A percentile compares a stretch with the other conserved stretches of the same genome.
Conservation (phyloP, 2,329 filamentous ascomycete genomes). For the Fusarium protoensiforme region DNA sequence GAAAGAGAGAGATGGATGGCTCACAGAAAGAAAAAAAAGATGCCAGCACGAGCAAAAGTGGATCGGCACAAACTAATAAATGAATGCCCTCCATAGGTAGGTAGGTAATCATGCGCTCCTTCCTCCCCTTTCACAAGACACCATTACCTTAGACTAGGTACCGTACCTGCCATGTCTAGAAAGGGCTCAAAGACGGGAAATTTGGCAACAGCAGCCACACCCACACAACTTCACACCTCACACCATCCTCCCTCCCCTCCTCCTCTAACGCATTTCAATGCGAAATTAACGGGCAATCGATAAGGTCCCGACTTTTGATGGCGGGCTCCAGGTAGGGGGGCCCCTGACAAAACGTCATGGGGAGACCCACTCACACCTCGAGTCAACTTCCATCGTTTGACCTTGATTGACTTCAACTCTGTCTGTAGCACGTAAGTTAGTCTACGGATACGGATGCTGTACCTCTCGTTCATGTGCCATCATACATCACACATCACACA, state of each 20-base stretch:
- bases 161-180: neutral
- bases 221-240: neutral
- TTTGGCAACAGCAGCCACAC: neutral
- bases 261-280: conserved; percentile 2
- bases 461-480: conserved; percentile 17
- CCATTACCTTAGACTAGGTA: neutral
- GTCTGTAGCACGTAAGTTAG: neutral
- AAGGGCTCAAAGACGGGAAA: neutral
- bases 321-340: neutral
- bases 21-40: conserved; percentile 20
- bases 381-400: neutral
- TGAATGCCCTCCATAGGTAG: neutral
- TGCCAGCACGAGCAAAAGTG: conserved; percentile 33
- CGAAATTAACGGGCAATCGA: conserved; percentile 19
- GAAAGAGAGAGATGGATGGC: conserved; percentile 15
- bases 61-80: conserved; percentile 16
- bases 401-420: neutral
- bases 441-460: neutral
- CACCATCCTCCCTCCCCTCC: neutral
- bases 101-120: neutral
- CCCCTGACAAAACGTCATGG: conserved; percentile 32
- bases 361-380: conserved; percentile 18
- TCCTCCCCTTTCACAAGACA: neutral
- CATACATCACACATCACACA: neutral
- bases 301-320: conserved; percentile 9